Evolutionary conservation across 2,329 filamentous ascomycete species (phyloP).

Genomic region (Colletotrichum costaricense): DNA sequence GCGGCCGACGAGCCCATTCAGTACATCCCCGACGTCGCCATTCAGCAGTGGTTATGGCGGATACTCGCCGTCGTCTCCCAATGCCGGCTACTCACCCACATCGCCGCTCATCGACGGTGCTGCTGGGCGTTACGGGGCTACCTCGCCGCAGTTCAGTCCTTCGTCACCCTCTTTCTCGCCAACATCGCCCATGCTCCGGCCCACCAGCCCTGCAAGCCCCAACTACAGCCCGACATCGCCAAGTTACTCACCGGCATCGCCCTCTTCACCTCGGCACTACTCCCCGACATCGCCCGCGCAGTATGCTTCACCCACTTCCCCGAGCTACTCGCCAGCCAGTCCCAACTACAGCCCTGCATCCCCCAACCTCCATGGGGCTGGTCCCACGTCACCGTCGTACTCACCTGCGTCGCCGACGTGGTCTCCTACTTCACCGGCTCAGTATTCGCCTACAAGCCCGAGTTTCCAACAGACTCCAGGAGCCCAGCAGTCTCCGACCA

Average conservation of each 20-base stretch:
- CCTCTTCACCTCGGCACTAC: conserved; percentile 67
- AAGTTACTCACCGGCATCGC: conserved; percentile 72
- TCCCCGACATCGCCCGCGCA: conserved; percentile 77
- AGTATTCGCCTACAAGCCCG: conserved; percentile 73
- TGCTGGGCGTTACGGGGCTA: conserved; percentile 60
- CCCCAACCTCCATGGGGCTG: conserved; percentile 60
- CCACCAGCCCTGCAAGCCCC: conserved; percentile 66
- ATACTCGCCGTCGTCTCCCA: conserved; percentile 83
- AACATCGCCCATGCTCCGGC: conserved; percentile 68
- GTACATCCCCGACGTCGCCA: conserved; percentile 74
- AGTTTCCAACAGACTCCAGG: conserved; percentile 67
- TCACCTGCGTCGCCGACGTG: conserved; percentile 80
- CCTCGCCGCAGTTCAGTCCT: conserved; percentile 72
- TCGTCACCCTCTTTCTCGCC: conserved; percentile 73
- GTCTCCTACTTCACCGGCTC: conserved; percentile 78
- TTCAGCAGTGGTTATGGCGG: conserved; percentile 67
- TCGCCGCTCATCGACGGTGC: conserved; percentile 72
- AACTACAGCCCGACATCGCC: conserved; percentile 75
- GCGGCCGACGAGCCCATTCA: conserved; percentile 79
- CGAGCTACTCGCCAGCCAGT: conserved; percentile 77
- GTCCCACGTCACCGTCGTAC: conserved; percentile 69
- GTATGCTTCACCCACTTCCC: conserved; percentile 81
- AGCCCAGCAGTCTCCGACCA: conserved; percentile 70
- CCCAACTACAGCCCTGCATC: conserved; percentile 80
- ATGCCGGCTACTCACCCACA: conserved; percentile 80